Base-by-base conservation (phyloP, 2,329 filamentous ascomycete genomes). In the Talaromyces sp. region DNA sequence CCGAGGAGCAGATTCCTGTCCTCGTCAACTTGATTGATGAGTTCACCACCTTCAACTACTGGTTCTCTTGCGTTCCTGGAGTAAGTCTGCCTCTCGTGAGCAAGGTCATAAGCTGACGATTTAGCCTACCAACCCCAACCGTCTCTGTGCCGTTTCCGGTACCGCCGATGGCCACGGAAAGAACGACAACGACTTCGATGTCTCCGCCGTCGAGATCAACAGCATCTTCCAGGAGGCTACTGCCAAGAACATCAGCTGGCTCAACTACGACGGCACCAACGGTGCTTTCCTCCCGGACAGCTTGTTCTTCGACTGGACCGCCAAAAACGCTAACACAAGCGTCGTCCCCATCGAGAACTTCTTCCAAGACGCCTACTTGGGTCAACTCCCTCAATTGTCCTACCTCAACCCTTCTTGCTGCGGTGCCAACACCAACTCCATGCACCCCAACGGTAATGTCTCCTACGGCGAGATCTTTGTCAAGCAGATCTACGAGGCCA, bases 121-220 rank as follows among this genome's bases (percentile, higher is more conserved):
- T 10, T 60, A 79, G 78, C 79, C 78, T 8, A 81, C 80, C 41
- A 74, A 81, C 70, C 80, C 80, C 24, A 82, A 82, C 75, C 78
- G 75, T 22, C 69, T 73, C 2, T 74, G 69, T 7, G 69, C 75
- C 4, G 58, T 73, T 27, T 70, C 75, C 3, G 75, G 75, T 3
- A 77, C 75, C 19, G 70, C 74, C 0, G 66, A 68, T 31, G 75
- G 75, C 35, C 75, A 77, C 58, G 75, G 75, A 3, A 67, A 66
- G 33, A 77, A 77, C 45, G 75, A 77, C 56, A 66, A 70, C 1
- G 66, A 62, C 9, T 76, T 78, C 60, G 65, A 69, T 13, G 68
- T 52, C 66, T 76, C 67, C 67, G 73, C 68, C 63, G 73, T 71
- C 63, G 73, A 67, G 68, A 72, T 75, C 66, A 69, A 66, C 54